Evolutionary conservation across 2,329 filamentous ascomycete species (phyloP), one percentile per base, ranked within the genome.

Genomic region (Lasiodiplodia gonubiensis): DNA sequence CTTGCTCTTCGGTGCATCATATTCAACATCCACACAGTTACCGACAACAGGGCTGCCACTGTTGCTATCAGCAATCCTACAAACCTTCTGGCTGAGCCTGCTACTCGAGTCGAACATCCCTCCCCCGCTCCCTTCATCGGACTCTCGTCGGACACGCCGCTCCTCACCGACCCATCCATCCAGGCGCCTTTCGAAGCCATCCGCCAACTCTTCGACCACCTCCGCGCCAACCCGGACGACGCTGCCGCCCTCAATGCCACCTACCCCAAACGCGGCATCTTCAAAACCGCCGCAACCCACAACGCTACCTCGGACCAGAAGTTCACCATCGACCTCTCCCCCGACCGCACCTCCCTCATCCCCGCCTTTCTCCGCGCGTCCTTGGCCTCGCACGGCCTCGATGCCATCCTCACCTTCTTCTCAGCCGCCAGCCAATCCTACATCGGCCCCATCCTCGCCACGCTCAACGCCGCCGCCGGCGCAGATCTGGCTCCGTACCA

Each of bases 301-400:
- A 55, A 66, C 49, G 2, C 63, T 23, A 66, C 23, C 23, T 55
- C 18, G 14, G 63, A 66, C 23, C 51, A 66, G 51, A 66, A 66
- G 35, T 42, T 66, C 48, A 66, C 63, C 10, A 23, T 66, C 33
- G 30, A 66, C 63, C 51, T 66, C 37, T 66, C 63, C 10, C 49
- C 63, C 1, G 10, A 16, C 23, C 48, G 51, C 27, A 33, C 2
- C 46, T 30, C 39, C 3, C 46, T 30, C 25, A 52, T 64, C 23
- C 18, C 60, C 21, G 4, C n/a, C 23, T 16, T n/a, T 18, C 2
- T 53, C 27, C 52, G 37, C 14, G 27, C 63, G 37, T 23, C 37
- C 18, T 3, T 54, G 30, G 35, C 46, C n/a, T 27, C 27, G 12
- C 52, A 60, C n/a, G 33, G 51, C 53, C 35, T 66, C 16, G 33